Base-by-base conservation (phyloP, 371 early-diverging fungal genomes). In the Lichtheimia ramosa region DNA sequence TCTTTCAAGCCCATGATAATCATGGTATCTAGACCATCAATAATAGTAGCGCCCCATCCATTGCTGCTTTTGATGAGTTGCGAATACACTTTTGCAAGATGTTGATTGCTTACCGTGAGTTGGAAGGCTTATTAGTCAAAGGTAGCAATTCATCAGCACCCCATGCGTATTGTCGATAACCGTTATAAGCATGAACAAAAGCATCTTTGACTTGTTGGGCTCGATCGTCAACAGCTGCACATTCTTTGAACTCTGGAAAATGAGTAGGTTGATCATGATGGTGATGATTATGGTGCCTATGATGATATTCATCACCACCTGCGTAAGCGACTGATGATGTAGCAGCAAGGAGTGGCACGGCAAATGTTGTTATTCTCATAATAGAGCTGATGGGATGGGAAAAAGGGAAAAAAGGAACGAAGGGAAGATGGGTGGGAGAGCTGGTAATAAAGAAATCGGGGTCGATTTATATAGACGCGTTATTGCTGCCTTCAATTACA, bases 11-110 rank as follows among this genome's bases (percentile, higher is more conserved):
- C 89, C 92, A 95, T 90, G 39, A 97, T 74, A 27, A 83, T 63
- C 56, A 92, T 79, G 2, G 96, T 94, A 63, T 94, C 96, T 20
- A 96, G 76, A 13, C 91, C 76, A 68, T 96, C 96, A 24, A 94
- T 78, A 59, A 93, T 82, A 1, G 93, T 89, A 52, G 84, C 84
- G 10, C 34, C 34, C 34, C 34, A 34, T 8, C 34, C 34, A 34
- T 39, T 34, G 21, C 18, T 39, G 18, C 5, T 27, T 50, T 39
- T 21, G 34, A 34, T 34, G 34, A 34, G 34, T 10, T 34, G 10
- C 6, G 2, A 6, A 34, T 34, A 1, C 34, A 8, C 27, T 34
- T 34, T 34, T 34, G 5, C 5, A 34, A 8, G 34, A 8, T 34
- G 34, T 34, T 10, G 10, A 34, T 10, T 34, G 10, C 42, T 91